phyloP scores from a whole-genome alignment of 345 rosid genomes.

The Hibiscus tridactylites region DNA sequence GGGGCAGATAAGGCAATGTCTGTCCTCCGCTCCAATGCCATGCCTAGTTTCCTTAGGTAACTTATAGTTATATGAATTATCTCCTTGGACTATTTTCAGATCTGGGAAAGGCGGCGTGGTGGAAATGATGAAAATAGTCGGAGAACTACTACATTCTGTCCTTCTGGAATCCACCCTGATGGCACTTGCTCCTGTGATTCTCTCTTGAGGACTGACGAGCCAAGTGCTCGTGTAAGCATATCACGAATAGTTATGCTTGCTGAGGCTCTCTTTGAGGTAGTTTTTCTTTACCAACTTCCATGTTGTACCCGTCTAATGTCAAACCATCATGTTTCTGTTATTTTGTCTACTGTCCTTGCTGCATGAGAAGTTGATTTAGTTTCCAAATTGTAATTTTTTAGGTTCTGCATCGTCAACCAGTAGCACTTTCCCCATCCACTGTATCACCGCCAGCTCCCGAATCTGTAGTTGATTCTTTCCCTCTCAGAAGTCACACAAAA shows the following conservation, averaged over 20 bases:
- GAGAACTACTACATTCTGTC: conserved; percentile 33
- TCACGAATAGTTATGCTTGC: conserved; percentile 75
- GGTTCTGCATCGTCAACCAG: conserved; percentile 67
- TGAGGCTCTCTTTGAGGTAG: conserved; percentile 78
- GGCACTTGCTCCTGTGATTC: conserved; percentile 63
- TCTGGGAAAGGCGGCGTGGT: conserved; percentile 55
- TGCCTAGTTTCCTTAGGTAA: background rate
- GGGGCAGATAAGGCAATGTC: background rate
- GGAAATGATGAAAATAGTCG: conserved; percentile 35
- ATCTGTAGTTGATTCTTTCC: conserved; percentile 61
- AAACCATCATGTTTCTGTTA: background rate
- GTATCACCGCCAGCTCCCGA: conserved; percentile 53
- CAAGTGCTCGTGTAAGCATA: conserved; percentile 49
- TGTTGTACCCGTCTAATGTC: background rate
- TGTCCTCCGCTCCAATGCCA: background rate
- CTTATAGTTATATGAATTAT: background rate
- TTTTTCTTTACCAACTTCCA: conserved; percentile 6
- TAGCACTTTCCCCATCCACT: conserved; percentile 41
- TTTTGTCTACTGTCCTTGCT: background rate
- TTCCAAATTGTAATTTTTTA: conserved; percentile 13
- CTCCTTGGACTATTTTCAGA: conserved; percentile 23
- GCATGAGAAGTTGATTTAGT: background rate
- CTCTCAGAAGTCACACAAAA: conserved; percentile 50
- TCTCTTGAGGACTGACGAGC: conserved; percentile 31
- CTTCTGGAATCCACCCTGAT: conserved; percentile 55